Evolutionary conservation across 2,329 filamentous ascomycete genomes (phyloP).

Genomic region (Xylariaceae sp.): DNA sequence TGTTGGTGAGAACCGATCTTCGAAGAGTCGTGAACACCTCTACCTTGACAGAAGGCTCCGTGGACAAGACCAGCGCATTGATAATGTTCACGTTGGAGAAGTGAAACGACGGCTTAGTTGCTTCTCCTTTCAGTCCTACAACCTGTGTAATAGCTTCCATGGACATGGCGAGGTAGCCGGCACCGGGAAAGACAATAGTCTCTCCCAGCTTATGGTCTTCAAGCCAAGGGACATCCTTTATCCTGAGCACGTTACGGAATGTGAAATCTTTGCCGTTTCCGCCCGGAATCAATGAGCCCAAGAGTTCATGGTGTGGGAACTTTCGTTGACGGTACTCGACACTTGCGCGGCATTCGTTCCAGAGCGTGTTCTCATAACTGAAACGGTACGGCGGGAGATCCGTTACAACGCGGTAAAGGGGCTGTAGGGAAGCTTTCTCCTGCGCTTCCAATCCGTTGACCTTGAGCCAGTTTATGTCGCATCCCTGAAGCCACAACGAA

Average conservation of each 20-base stretch:
- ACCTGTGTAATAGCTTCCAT: conserved; percentile 45
- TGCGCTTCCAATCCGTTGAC: conserved; percentile 3
- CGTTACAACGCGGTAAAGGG: neutral
- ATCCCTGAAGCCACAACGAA: conserved; percentile 15
- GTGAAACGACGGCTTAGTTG: conserved; percentile 14
- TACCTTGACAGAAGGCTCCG: neutral
- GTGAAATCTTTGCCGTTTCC: neutral
- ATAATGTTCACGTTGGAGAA: conserved; percentile 29
- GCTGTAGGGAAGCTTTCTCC: conserved; percentile 19
- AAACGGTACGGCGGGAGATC: conserved; percentile 26
- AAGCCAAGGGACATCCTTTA: conserved; percentile 21
- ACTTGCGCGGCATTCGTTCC: conserved; percentile 20
- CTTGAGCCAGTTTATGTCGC: conserved; percentile 11
- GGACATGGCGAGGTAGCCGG: conserved; percentile 50
- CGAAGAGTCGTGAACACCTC: conserved; percentile 18
- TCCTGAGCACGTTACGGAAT: conserved; percentile 18
- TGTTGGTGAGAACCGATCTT: conserved; percentile 2
- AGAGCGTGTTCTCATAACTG: conserved; percentile 10
- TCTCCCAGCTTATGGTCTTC: conserved; percentile 19
- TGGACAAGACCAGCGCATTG: conserved; percentile 7
- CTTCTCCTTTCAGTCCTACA: neutral
- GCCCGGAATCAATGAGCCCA: conserved; percentile 11
- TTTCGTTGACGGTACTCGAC: conserved; percentile 10
- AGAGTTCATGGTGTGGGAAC: conserved; percentile 15
- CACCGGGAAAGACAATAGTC: conserved; percentile 46